phyloP scores from a whole-genome alignment of 139 green algal species.

The Volvox africanus region DNA sequence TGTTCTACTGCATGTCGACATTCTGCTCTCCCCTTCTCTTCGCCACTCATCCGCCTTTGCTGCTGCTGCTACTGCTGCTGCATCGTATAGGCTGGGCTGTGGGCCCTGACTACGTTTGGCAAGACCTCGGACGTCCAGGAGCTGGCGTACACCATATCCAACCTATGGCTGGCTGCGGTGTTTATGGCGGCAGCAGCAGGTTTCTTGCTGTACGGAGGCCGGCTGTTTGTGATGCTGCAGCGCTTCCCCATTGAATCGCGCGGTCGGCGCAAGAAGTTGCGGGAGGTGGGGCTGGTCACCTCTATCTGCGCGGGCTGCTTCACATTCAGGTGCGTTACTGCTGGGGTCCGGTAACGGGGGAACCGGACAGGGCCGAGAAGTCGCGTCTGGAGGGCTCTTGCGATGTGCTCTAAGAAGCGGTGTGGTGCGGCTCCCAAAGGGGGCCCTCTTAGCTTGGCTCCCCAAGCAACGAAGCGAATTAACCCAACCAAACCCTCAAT shows the following conservation, averaged over 20 bases:
- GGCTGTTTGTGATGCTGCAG: constrained; percentile 93
- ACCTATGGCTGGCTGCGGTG: constrained; percentile 83
- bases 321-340: constrained; percentile 68
- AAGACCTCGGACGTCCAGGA: constrained; percentile 20
- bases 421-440: no score
- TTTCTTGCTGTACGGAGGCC: constrained; percentile 96
- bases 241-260: constrained; percentile 96
- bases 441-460: no score
- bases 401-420: no score
- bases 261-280: constrained; percentile 96
- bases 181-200: constrained; percentile 82
- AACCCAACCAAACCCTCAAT: no score
- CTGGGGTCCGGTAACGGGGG: no score
- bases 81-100: constrained; percentile 52
- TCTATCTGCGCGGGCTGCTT: constrained; percentile 95
- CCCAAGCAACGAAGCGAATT: no score
- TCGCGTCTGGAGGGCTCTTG: no score
- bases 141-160: constrained; percentile 64
- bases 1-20: no score
- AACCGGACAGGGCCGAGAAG: no score
- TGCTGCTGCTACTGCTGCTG: background rate
- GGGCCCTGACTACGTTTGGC: constrained; percentile 56
- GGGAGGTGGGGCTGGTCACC: constrained; percentile 94
- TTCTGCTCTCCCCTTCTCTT: no score
- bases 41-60: no score